Evolutionary conservation across 108 stramenopile species (phyloP), one percentile per base, ranked within the genome.

Genomic region (Nitzschia inconspicua): DNA sequence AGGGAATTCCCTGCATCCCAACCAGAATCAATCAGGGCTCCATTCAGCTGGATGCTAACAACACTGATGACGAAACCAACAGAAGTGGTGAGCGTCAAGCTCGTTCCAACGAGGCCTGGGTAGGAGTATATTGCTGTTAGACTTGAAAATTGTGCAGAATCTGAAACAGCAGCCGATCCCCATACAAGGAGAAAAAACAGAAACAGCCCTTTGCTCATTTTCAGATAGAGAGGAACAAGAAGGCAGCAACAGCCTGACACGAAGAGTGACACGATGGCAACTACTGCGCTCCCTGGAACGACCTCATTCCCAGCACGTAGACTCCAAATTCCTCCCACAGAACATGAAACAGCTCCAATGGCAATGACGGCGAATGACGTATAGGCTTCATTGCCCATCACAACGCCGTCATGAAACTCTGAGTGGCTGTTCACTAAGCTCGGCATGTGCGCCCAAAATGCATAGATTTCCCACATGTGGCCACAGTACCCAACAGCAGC

Each of bases 401-500:
- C 22, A 0, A 8, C 18, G 6, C 43, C 28, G 16, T 19, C 19
- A 50, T 48, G 20, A 20, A 18, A 23, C 36, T 57, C 35, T 22
- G 28, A 29, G 70, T 59, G 34, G 60, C 54, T 2, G 58, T 50
- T 27, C 55, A 48, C 2, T 70, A 50, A 2, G 46, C 35, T 0
- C 68, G 75, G 26, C 48, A 57, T 44, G n/a, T 58, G 70, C 18
- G 75, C 40, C 75, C 75, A 76, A 41, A 68, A 76, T 1, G 75
- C 75, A 47, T 76, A 76, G 9, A 76, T 47, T 30, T 76, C 75
- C 75, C 75, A 76, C 68, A 70, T 70, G 49, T 76, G 75, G 11
- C 75, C 75, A 22, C 68, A 76, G 25, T 76, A 76, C n/a, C 66
- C 69, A 14, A 70, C 27, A 0, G 75, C 60, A 1, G 75, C 75